A percentile compares a stretch with the other conserved stretches of the same genome.
Conservation (phyloP, 257 asterid genomes). For the Eustoma russellianum region DNA sequence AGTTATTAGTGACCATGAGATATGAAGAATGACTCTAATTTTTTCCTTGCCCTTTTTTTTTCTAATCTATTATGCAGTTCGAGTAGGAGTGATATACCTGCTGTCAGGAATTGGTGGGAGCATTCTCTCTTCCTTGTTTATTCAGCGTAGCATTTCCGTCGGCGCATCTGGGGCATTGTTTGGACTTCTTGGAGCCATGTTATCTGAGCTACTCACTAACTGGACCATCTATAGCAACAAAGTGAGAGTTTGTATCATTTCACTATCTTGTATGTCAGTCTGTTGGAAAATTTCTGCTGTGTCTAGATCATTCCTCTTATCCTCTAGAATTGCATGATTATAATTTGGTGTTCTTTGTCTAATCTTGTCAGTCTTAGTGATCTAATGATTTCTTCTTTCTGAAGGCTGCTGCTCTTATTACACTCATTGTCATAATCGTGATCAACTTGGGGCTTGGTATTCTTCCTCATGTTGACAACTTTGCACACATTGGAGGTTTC, state of each 20-base stretch:
- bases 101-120: conserved; percentile 92
- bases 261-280: too few species aligned
- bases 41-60: not conserved
- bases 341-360: too few species aligned
- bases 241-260: conserved; percentile 22
- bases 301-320: too few species aligned
- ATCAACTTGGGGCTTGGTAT: conserved; percentile 76
- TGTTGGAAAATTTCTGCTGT: too few species aligned
- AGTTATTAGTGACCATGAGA: too few species aligned
- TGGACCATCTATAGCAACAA: conserved; percentile 93
- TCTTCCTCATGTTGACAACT: conserved; percentile 83
- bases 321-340: too few species aligned
- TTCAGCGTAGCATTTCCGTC: conserved; percentile 73
- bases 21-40: too few species aligned
- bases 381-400: not conserved
- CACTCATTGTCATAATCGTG: conserved; percentile 54
- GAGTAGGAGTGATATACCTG: conserved; percentile 66
- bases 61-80: conserved; percentile 38
- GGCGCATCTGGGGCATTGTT: conserved; percentile 99
- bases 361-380: too few species aligned
- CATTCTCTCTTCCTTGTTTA: conserved; percentile 63
- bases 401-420: conserved; percentile 77
- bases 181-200: conserved; percentile 98
- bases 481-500: conserved; percentile 91
- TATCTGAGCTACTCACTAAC: conserved; percentile 84